Evolutionary conservation across 352 stramenopile genomes (phyloP), one percentile per base, ranked within the genome.

Genomic region (Phytophthora meadii): DNA sequence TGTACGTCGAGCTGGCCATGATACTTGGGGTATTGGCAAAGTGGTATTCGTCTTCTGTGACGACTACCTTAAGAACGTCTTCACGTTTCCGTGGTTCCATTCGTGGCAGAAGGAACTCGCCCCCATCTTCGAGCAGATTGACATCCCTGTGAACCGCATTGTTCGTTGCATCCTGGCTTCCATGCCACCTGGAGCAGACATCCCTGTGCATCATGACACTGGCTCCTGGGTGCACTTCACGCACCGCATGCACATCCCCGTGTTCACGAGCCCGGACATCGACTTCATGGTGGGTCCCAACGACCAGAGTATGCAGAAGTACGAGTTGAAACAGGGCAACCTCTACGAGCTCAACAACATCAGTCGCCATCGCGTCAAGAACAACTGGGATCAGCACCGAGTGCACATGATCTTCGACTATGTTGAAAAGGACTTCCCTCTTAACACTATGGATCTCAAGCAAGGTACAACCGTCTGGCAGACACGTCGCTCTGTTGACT

Each of bases 321-420:
- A 97, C 51, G 80, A 94, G 64, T 98, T 98, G 63, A 76, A 89
- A 60, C 89, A 98, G 58, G 97, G 96, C 53, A 84, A 95, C 41
- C 85, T 99, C 3, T 98, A 99, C 82, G 98, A 99, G 85, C 95
- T 99, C 55, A 99, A 99, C 84, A 99, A 99, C 77, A 96, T 98
- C 60, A 96, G 94, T 65, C 98, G 99, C 67, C 97, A 99, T 79
- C 66, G 74, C 37, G 90, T 99, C 22, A 92, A 90, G 52, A 99
- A 99, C 82, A 86, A 94, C 58, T 97, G 84, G 74, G 71, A 87
- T 24, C 67, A 95, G 42, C 73, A 94, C 72, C 92, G 97, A 32
- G 94, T 99, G 22, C 97, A 99, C 80, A 72, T 99, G 46, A 99
- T 99, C 69, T 95, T 99, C 56, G 97, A 99, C 84, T 99, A 99